Base-by-base conservation (phyloP, 75 land plant species). In the Pinus tabuliformis region DNA sequence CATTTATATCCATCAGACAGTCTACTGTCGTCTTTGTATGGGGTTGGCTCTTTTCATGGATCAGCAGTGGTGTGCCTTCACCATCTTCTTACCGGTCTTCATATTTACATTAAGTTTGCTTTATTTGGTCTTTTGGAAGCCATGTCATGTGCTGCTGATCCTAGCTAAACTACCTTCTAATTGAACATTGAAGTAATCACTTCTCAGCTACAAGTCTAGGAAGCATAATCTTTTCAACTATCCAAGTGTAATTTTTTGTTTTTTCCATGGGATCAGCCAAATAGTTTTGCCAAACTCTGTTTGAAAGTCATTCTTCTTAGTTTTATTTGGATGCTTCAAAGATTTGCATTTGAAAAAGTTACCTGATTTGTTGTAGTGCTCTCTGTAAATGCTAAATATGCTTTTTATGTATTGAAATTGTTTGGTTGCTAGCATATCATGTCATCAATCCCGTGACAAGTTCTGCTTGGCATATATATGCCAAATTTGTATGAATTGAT, bases 1-100 rank as follows among this genome's bases (percentile, higher is more conserved):
- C 79, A 84, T 75, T 58, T 84, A 15, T 86, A 42, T 64, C 39
- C 84, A 30, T 66, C 86, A 42, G 82, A 83, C 74, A 78, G 78
- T 56, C 52, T 80, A 14, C 76, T 39, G 45, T 83, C 83, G 17
- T 72, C 85, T 18, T 78, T 84, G 52, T 84, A 82, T 72, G 85
- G 86, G 17, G 59, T 76, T 76, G 58, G 76, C 64, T 73, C 79
- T 17, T 83, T 80, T 49, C 42, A 57, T 24, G 76, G 62, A 49
- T 60, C 85, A 58, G 64, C 71, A 62, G 59, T 71, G 66, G 73
- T 78, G 9, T 81, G 59, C 83, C 74, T 14, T 21, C 75, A 45
- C 56, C 76, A 16, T 62, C 72, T 56, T 64, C 75, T 72, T 83
- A 76, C 58, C 68, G 75, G 71, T 79, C 86, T 72, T 20, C 71